Evolutionary conservation across 768 basidiomycete species (phyloP).

Genomic region (Lactifluus volemus): DNA sequence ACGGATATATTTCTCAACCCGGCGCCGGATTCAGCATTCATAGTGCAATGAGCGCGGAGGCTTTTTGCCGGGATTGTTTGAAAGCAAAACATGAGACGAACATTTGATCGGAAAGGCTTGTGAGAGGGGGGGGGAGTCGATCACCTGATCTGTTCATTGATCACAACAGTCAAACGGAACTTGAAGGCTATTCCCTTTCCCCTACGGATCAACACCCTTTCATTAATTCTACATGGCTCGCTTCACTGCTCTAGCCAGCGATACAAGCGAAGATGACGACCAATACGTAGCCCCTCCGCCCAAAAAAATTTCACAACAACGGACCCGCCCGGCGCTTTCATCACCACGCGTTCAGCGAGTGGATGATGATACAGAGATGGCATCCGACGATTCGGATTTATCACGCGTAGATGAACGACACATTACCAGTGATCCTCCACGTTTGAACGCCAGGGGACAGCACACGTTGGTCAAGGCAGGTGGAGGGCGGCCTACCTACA

Average conservation of each 20-base stretch:
- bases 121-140: background rate
- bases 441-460: conserved; percentile 15
- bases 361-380: conserved; percentile 14
- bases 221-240: conserved; percentile 15
- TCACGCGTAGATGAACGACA: conserved; percentile 51
- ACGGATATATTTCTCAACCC: no score
- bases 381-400: conserved; percentile 23
- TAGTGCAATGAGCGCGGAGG: no score
- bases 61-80: no score
- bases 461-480: background rate
- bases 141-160: background rate
- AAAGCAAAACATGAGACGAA: no score
- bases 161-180: background rate
- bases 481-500: background rate
- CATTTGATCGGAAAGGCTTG: no score
- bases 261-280: conserved; percentile 19
- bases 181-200: no score
- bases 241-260: conserved; percentile 19
- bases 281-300: conserved; percentile 1
- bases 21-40: no score
- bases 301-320: background rate
- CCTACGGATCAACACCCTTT: background rate
- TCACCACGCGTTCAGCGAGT: background rate
- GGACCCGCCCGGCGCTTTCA: background rate
- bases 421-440: conserved; percentile 24